Evolutionary conservation across 495 filamentous ascomycete genomes (phyloP).

Genomic region (Hypoxylon cercidicola): DNA sequence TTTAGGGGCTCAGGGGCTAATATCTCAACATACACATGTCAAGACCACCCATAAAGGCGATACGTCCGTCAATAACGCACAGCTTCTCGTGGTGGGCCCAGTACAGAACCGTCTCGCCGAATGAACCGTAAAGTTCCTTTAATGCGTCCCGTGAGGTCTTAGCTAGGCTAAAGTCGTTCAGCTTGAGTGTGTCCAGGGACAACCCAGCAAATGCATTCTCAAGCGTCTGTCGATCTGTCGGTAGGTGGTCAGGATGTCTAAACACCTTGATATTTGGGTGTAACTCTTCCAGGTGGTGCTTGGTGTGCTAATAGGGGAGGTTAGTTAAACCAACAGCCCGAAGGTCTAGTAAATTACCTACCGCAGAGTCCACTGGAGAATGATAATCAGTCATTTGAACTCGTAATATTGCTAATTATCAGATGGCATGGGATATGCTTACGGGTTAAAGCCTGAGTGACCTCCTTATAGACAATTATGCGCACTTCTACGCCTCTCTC

Average conservation of each 20-base stretch:
- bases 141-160: constrained; percentile 73
- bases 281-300: constrained; percentile 78
- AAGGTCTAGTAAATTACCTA: constrained; percentile 14
- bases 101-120: constrained; percentile 84
- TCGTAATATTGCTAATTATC: constrained; percentile 2
- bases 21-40: constrained; percentile 64
- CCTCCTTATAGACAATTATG: constrained; percentile 97
- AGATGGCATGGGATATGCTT: constrained; percentile 54
- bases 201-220: constrained; percentile 57
- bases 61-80: constrained; percentile 79
- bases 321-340: constrained; percentile 10
- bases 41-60: constrained; percentile 91
- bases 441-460: constrained; percentile 85
- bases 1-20: background rate
- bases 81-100: constrained; percentile 98
- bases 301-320: constrained; percentile 71
- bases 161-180: constrained; percentile 58
- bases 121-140: constrained; percentile 79
- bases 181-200: constrained; percentile 58
- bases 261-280: constrained; percentile 93
- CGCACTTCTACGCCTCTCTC: constrained; percentile 88
- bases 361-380: constrained; percentile 72
- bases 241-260: constrained; percentile 89
- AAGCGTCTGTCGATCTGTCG: constrained; percentile 57
- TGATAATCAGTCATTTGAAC: constrained; percentile 6